phyloP scores from a whole-genome alignment of 768 basidiomycete species.

The Tylopilus rubrobrunneus region DNA sequence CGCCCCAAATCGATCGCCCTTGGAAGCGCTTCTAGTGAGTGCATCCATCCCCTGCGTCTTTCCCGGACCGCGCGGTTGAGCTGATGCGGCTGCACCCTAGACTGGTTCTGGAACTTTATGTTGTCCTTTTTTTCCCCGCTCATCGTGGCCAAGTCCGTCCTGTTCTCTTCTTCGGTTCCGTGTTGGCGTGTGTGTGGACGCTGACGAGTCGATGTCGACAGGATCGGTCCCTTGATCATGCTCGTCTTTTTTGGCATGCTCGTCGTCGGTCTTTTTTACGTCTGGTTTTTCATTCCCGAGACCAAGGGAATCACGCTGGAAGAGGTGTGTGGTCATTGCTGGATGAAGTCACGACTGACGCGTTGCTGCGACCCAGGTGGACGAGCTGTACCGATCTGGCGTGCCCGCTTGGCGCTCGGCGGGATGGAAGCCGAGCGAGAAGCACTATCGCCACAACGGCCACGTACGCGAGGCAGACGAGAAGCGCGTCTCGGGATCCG shows the following conservation, averaged over 20 bases:
- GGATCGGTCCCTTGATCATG: conserved; percentile 72
- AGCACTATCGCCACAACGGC: conserved; percentile 28
- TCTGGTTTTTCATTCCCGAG: conserved; percentile 76
- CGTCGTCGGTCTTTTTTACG: conserved; percentile 64
- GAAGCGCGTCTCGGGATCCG: conserved; percentile 23
- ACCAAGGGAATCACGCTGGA: conserved; percentile 75
- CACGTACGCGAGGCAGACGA: conserved; percentile 10
- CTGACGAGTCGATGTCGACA: conserved; percentile 10
- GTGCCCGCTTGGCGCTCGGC: conserved; percentile 64
- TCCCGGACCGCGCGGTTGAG: not conserved
- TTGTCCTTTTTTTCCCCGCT: conserved; percentile 67
- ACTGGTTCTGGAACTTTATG: conserved; percentile 76
- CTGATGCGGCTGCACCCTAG: conserved; percentile 21
- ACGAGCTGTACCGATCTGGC: conserved; percentile 69
- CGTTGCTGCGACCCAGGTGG: conserved; percentile 41
- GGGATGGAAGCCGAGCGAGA: conserved; percentile 50
- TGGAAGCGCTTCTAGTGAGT: conserved; percentile 53
- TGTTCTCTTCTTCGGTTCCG: not conserved
- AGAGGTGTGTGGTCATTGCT: conserved; percentile 30
- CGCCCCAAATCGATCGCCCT: conserved; percentile 75
- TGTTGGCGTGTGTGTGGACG: too few species aligned
- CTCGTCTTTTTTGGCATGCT: conserved; percentile 77
- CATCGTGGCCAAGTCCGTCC: conserved; percentile 49
- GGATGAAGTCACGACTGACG: too few species aligned
- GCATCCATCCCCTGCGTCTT: not conserved